phyloP scores from a whole-genome alignment of 176 grass and related monocot species.

The Triticum dicoccoides region DNA sequence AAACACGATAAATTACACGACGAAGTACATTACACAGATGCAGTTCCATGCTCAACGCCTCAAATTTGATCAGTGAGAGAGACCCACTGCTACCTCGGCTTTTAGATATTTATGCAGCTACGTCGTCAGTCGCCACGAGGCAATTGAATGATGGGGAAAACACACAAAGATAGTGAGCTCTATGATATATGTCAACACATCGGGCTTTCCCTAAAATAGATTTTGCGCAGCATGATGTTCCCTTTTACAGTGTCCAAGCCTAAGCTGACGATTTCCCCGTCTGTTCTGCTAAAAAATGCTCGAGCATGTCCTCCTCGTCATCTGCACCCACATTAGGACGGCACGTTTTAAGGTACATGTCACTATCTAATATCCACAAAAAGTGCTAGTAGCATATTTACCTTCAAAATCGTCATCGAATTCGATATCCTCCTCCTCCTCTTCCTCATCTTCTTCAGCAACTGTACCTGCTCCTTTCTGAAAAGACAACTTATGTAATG shows the following conservation, averaged over 20 bases:
- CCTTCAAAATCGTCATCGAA: conserved; percentile 98
- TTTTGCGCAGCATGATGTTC: neutral
- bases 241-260: conserved; percentile 26
- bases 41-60: neutral
- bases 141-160: conserved; percentile 9
- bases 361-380: neutral
- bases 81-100: neutral
- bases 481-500: conserved; percentile 16
- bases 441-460: conserved; percentile 70
- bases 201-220: conserved; percentile 13
- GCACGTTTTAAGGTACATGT: conserved; percentile 2
- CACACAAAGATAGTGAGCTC: neutral
- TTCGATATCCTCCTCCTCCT: conserved; percentile 92
- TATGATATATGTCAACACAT: conserved; percentile 1
- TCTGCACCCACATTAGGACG: conserved; percentile 41
- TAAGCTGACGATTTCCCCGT: conserved; percentile 58
- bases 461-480: conserved; percentile 87
- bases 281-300: conserved; percentile 92
- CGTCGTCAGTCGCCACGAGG: neutral
- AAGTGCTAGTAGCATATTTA: conserved; percentile 28
- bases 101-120: neutral
- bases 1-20: neutral
- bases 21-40: neutral
- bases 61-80: neutral
- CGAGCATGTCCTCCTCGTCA: conserved; percentile 99